Conservation (phyloP, 805 yeast genomes). For the Priceomyces castillae region DNA sequence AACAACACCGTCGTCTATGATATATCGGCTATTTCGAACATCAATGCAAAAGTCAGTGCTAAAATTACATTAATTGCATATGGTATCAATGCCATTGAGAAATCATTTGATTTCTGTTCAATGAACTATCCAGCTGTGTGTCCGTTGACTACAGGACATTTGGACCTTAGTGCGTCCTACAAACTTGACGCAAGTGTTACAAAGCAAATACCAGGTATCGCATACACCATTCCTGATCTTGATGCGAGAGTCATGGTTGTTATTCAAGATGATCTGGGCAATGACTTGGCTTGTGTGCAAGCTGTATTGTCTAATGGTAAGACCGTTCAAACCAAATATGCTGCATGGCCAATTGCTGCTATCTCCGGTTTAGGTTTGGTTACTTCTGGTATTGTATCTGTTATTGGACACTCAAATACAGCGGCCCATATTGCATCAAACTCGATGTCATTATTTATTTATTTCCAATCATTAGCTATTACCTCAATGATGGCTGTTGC, state of each 20-base stretch:
- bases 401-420: slow-evolving; percentile 84
- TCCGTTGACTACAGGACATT: slow-evolving; percentile 85
- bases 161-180: slow-evolving; percentile 61
- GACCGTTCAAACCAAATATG: slow-evolving; percentile 89
- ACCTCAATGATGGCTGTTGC: slow-evolving; percentile 95
- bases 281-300: slow-evolving; percentile 82
- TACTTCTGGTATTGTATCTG: slow-evolving; percentile 82
- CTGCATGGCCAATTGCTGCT: slow-evolving; percentile 95
- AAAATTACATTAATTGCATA: slow-evolving; percentile 68
- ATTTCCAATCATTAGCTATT: slow-evolving; percentile 90
- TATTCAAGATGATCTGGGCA: slow-evolving; percentile 49
- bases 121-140: slow-evolving; percentile 55
- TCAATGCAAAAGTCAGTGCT: slow-evolving; percentile 70
- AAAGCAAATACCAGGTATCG: slow-evolving; percentile 69
- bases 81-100: slow-evolving; percentile 64
- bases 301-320: slow-evolving; percentile 84
- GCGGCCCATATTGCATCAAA: slow-evolving; percentile 98
- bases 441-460: slow-evolving; percentile 85
- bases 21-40: slow-evolving; percentile 74
- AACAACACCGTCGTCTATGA: slow-evolving; percentile 63
- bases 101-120: slow-evolving; percentile 62
- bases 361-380: slow-evolving; percentile 84
- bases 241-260: slow-evolving; percentile 86
- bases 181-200: slow-evolving; percentile 40
- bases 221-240: slow-evolving; percentile 88